These are phyloP conservation scores for Agrostemma githago DNA, from an alignment of 148 eudicot species.

Conservation along the genomic window DNA sequence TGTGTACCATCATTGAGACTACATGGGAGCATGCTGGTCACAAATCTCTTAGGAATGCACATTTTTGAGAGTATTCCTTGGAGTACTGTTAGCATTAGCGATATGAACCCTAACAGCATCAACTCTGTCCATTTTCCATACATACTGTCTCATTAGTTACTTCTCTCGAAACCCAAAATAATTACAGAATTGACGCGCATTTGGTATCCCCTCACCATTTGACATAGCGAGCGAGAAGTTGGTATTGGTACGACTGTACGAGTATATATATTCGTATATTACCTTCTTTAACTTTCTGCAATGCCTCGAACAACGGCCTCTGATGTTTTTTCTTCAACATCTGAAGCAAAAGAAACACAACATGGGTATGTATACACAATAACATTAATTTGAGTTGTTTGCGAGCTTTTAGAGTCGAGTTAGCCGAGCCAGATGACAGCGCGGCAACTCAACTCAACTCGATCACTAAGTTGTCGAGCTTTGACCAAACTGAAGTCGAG, in stretches of 20 bases:
- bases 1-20: constrained; percentile 6
- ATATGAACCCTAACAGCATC: constrained; percentile 95
- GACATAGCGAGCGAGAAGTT: no score
- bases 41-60: constrained; percentile 47
- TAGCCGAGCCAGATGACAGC: no score
- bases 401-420: no score
- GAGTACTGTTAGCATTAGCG: constrained; percentile 73
- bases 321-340: constrained; percentile 59
- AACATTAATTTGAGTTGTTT: no score
- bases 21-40: constrained; percentile 67
- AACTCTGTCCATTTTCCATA: constrained; percentile 50
- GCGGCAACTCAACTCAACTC: no score
- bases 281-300: constrained; percentile 94
- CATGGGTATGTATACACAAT: no score
- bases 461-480: no score
- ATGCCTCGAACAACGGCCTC: constrained; percentile 72
- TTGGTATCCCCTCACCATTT: no score
- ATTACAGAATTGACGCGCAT: no score
- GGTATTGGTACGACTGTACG: background rate
- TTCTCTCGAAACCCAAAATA: no score
- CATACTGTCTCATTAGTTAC: background rate
- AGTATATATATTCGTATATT: background rate
- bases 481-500: no score
- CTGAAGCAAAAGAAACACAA: no score
- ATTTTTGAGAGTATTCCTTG: constrained; percentile 57